Conservation (phyloP, 2,329 filamentous ascomycete genomes). For the Neonectria punicea region DNA sequence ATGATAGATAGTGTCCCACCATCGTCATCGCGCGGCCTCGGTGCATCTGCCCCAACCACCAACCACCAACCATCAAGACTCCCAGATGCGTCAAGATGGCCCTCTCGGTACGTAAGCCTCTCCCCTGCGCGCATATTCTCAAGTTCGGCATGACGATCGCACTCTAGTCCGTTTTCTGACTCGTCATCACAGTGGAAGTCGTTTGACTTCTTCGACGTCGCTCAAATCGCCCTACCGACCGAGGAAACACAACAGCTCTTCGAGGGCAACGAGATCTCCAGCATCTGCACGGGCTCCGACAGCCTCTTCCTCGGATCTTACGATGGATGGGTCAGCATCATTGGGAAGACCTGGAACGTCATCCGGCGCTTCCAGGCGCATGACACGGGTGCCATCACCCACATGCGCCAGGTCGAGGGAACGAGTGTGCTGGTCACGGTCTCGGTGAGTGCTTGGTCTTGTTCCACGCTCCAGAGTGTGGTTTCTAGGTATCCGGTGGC, state of each 20-base stretch:
- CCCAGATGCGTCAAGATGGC: slow-evolving; percentile 48
- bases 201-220: slow-evolving; percentile 99
- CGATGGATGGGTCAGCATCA: slow-evolving; percentile 87
- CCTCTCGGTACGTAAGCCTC: slow-evolving; percentile 45
- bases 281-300: slow-evolving; percentile 86
- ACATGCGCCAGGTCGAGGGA: slow-evolving; percentile 91
- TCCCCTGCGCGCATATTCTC: neutral
- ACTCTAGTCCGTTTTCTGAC: slow-evolving; percentile 11
- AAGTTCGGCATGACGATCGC: neutral
- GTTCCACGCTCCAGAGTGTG: neutral
- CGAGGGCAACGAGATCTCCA: slow-evolving; percentile 84
- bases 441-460: slow-evolving; percentile 57
- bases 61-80: slow-evolving; percentile 29
- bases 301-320: slow-evolving; percentile 89
- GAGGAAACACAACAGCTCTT: slow-evolving; percentile 82
- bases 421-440: slow-evolving; percentile 88
- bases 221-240: slow-evolving; percentile 81
- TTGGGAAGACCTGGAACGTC: slow-evolving; percentile 88
- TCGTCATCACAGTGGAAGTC: slow-evolving; percentile 82
- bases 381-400: slow-evolving; percentile 81
- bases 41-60: slow-evolving; percentile 31
- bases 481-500: neutral
- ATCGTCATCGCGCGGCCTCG: slow-evolving; percentile 46
- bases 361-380: slow-evolving; percentile 88
- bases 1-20: slow-evolving; percentile 37